Percentiles rank a stretch among this genome's conserved stretches.
Evolutionary conservation across 805 yeast genomes (phyloP).

Genomic region (Kodamaea nitidulidarum): DNA sequence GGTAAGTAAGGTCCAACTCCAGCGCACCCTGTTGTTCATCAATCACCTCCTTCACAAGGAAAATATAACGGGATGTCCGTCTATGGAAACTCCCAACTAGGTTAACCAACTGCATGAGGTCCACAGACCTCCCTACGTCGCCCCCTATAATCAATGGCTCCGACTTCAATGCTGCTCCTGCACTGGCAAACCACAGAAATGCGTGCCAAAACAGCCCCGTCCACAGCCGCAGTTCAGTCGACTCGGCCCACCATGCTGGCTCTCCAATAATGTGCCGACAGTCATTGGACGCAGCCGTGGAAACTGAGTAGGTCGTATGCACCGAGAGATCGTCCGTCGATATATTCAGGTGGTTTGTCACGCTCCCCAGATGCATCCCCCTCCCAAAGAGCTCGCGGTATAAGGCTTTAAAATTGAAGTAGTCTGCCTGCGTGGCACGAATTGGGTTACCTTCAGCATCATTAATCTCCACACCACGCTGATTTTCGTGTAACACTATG

Average conservation of each 20-base stretch:
- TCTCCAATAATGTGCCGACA: conserved; percentile 13
- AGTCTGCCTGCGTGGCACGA: conserved; percentile 36
- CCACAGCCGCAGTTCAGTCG: conserved; percentile 51
- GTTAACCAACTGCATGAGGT: conserved; percentile 21
- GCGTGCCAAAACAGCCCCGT: conserved; percentile 63
- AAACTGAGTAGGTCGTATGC: conserved; percentile 24
- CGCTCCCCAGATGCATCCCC: conserved; percentile 4
- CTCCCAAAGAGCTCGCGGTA: conserved; percentile 18
- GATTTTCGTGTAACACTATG: conserved; percentile 20
- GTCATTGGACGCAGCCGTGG: conserved; percentile 2
- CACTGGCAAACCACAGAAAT: conserved; percentile 83
- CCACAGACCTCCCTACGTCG: conserved; percentile 11
- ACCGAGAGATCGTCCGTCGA: conserved; percentile 29
- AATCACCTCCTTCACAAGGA: conserved; percentile 30
- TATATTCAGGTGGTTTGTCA: conserved; percentile 14
- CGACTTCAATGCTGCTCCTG: conserved; percentile 33
- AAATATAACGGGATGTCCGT: conserved; percentile 28
- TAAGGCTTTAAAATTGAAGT: conserved; percentile 31
- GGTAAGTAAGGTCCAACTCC: conserved; percentile 33
- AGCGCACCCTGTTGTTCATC: conserved; percentile 21
- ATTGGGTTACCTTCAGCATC: conserved; percentile 11
- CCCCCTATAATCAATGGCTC: neutral
- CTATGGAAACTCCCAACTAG: conserved; percentile 39
- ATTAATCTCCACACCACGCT: conserved; percentile 13
- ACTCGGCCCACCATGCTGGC: conserved; percentile 37